Evolutionary conservation across 768 basidiomycete genomes (phyloP), one percentile per base, ranked within the genome.

Genomic region (Lactarius hengduanensis): DNA sequence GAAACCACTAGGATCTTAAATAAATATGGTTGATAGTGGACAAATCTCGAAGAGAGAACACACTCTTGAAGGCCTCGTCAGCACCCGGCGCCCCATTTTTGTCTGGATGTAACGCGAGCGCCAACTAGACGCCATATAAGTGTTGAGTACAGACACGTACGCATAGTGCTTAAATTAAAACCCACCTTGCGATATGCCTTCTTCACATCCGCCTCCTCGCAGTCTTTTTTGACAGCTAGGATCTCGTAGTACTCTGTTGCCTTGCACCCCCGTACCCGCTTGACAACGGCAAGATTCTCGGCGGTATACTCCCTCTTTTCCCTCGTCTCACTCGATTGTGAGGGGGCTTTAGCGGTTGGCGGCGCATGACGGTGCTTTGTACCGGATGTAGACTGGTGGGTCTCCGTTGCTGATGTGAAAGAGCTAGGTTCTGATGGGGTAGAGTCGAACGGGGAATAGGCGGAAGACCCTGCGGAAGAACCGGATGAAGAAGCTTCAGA

Each of bases 61-160:
- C 73, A 98, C 96, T 81, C 81, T 98, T 98, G 80, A 98, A 98
- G 2, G 96, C 96, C 75, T 98, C 96, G 67, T 98, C 96, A 18
- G 96, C 96, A 47, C 94, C 92, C n/a, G 96, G 96, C 22, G 96
- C 96, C 7, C 94, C 94, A 72, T 96, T 97, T 80, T 90, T 96
- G 75, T 96, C 93, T 4, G 93, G 93, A 77, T 96, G 93, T 57
- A 95, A 77, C 61, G 91, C 91, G 65, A 97, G 80, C 45, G 95
- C 95, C 67, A 96, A 82, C 92, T 95, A 70, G 38, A 50, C 38
- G 38, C 38, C 41, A 32, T 30, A 62, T 3, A 6, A 58, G 40
- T 4, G 32, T 53, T 20, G 20, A 61, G 43, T 20, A 57, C 30
- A n/a, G 13, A 45, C 41, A 6, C 40, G 20, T 32, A 40, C 43